Evolutionary conservation across 768 basidiomycete species (phyloP).

Genomic region (Trametopsis cervina): DNA sequence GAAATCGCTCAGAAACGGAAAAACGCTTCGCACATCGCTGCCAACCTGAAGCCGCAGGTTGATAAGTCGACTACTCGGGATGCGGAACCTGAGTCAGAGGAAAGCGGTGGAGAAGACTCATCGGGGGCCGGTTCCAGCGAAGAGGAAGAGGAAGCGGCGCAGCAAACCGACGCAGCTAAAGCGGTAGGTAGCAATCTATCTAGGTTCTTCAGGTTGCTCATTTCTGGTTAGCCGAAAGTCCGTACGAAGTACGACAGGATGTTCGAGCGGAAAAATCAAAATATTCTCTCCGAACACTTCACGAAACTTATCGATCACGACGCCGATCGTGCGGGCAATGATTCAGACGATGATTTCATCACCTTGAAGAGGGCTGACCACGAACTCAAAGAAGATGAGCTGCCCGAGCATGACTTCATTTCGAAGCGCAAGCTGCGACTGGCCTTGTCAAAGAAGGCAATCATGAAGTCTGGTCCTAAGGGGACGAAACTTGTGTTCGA

Average conservation of each 20-base stretch:
- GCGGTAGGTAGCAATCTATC: too few species aligned
- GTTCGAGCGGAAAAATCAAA: constrained; percentile 96
- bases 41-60: constrained; percentile 28
- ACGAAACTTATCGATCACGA: constrained; percentile 76
- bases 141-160: constrained; percentile 20
- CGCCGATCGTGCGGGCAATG: constrained; percentile 35
- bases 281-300: constrained; percentile 87
- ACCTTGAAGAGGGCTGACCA: constrained; percentile 91
- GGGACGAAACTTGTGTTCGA: constrained; percentile 84
- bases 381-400: constrained; percentile 39
- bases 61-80: background rate
- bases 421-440: constrained; percentile 86
- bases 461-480: constrained; percentile 51
- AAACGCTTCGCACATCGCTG: constrained; percentile 52
- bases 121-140: constrained; percentile 19
- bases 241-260: constrained; percentile 96
- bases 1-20: constrained; percentile 71
- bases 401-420: constrained; percentile 40
- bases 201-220: constrained; percentile 17
- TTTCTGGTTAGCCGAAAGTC: constrained; percentile 34
- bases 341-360: constrained; percentile 76
- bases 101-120: constrained; percentile 20
- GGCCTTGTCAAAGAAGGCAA: constrained; percentile 64
- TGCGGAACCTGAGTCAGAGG: constrained; percentile 12
- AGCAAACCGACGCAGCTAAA: constrained; percentile 1